Evolutionary conservation across 306 rosid genomes (phyloP).

Genomic region (Crotalaria pallida): DNA sequence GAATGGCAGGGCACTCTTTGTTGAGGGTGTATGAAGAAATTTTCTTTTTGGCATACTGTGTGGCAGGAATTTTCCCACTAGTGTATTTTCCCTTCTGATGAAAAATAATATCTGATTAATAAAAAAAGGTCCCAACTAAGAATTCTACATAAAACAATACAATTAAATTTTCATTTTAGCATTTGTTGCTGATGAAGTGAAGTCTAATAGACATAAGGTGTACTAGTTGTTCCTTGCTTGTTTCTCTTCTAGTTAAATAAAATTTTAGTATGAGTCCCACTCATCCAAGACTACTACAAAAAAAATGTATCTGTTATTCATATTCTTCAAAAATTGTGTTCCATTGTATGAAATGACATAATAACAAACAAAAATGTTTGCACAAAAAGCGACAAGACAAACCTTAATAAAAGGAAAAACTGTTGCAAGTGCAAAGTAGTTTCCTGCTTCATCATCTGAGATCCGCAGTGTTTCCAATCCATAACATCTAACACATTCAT

Average conservation of each 20-base stretch:
- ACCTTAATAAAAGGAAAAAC: slow-evolving; percentile 74
- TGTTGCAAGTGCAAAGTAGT: slow-evolving; percentile 67
- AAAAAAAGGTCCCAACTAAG: neutral
- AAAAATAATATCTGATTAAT: neutral
- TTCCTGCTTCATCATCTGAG: slow-evolving; percentile 38
- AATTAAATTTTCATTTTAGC: neutral
- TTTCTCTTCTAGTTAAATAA: neutral
- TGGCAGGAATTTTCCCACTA: neutral
- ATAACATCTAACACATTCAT: slow-evolving; percentile 44
- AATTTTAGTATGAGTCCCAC: neutral
- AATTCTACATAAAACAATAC: neutral
- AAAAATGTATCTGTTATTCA: neutral
- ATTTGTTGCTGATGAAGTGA: neutral
- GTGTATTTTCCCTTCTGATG: neutral
- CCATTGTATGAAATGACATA: neutral
- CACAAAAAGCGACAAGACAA: slow-evolving; percentile 10
- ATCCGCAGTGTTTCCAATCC: slow-evolving; percentile 31
- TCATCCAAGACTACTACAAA: neutral
- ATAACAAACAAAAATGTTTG: neutral
- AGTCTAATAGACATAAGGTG: neutral
- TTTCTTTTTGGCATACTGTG: neutral
- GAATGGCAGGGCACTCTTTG: neutral
- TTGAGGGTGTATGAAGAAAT: neutral
- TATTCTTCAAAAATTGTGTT: neutral
- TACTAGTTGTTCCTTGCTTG: neutral